Base-by-base conservation (phyloP, 2,329 filamentous ascomycete species). In the Arthrobotrys conoides region DNA sequence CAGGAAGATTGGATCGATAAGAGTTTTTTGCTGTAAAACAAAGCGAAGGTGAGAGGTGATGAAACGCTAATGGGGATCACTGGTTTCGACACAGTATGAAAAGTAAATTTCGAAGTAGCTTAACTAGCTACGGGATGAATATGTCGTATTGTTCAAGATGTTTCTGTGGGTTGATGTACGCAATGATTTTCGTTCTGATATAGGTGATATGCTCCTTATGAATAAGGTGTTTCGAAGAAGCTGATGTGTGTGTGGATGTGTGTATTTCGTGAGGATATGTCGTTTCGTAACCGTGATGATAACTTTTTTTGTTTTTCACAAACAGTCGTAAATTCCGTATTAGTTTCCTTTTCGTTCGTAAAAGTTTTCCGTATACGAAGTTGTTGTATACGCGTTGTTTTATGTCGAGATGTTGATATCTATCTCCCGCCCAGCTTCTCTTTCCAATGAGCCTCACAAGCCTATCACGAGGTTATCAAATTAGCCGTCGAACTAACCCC, bases 361-460 rank as follows among this genome's bases (percentile, higher is more conserved):
- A 67, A 59, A 41, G 16, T 38, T 57, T 53, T 30, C 46, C 10
- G 33, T 16, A 63, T 55, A 48, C 18, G 30, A 38, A 9, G 6
- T 22, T 9, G 30, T 14, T 22, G 33, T 63, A 69, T 22, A 67
- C 59, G 72, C 51, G 72, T 76, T 76, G 72, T 30, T 33, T n/a
- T 16, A 51, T 44, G 46, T 49, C 33, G 65, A 55, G 33, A 67
- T 16, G 41, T 72, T 51, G 1, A 81, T 63, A 69, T 81, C 75
- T 82, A 61, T 61, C 57, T 82, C 36, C 86, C 90, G 81, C 90
- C 89, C 83, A 97, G 97, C 85, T 98, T 93, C 85, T 98, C 95
- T 85, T 97, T 97, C 73, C 95, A 95, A 84, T 97, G 97, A 85
- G 97, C 94, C 83, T 94, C 92, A 86, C 92, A 94, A 63, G 92